A percentile compares a stretch with the other conserved stretches of the same genome.
phyloP scores from a whole-genome alignment of 495 filamentous ascomycete genomes.

The Tuber microsphaerosporum region DNA sequence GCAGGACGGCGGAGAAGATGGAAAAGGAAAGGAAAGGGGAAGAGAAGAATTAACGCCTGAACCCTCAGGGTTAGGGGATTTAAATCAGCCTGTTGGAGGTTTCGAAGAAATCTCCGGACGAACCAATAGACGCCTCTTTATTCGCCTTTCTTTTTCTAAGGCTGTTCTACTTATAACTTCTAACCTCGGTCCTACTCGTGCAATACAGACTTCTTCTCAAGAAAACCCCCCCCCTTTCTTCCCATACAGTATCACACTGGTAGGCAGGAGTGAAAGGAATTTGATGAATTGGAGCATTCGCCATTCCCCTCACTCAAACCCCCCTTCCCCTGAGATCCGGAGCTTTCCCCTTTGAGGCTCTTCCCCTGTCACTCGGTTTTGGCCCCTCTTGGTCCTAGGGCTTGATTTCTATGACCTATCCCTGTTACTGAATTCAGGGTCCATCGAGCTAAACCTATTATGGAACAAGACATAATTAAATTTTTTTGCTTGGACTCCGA shows the following conservation, averaged over 20 bases:
- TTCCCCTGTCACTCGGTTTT: background rate
- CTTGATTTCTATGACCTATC: background rate
- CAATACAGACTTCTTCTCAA: background rate
- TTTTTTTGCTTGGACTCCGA: background rate
- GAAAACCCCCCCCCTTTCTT: background rate
- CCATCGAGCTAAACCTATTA: background rate
- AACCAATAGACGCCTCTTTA: background rate
- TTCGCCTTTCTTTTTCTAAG: background rate
- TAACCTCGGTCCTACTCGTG: too few relatives aligned
- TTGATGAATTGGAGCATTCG: background rate
- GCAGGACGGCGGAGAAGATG: background rate
- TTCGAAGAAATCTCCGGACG: conserved; percentile 3
- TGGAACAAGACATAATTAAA: background rate
- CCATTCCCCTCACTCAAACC: background rate
- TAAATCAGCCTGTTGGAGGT: background rate
- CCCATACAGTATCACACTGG: background rate
- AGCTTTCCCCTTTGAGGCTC: background rate
- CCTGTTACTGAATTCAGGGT: background rate
- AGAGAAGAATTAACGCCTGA: background rate
- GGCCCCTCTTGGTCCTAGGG: background rate
- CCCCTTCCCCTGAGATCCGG: background rate
- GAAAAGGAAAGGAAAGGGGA: conserved; percentile 1
- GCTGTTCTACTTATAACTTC: too few relatives aligned
- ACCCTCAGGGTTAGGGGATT: background rate
- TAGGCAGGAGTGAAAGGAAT: background rate